A percentile compares a stretch with the other conserved stretches of the same genome.
Evolutionary conservation across 2,329 filamentous ascomycete species (phyloP).

Genomic region (Botrytis sinoallii): DNA sequence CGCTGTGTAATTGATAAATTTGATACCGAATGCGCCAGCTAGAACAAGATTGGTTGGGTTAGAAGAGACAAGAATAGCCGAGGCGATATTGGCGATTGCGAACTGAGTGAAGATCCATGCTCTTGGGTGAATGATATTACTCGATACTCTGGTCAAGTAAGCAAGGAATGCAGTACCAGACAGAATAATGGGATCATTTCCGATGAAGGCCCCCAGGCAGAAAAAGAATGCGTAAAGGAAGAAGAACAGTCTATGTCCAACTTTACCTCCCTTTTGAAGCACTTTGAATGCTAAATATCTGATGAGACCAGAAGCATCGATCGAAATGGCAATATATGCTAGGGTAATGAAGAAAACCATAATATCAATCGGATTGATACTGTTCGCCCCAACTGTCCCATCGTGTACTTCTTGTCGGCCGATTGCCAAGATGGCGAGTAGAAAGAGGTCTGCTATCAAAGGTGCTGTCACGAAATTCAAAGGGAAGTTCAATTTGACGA

Average conservation of each 20-base stretch:
- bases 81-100: slow-evolving; percentile 68
- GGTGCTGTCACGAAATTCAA: slow-evolving; percentile 71
- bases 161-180: slow-evolving; percentile 72
- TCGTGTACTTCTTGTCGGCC: slow-evolving; percentile 64
- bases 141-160: slow-evolving; percentile 73
- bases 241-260: slow-evolving; percentile 67
- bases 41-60: slow-evolving; percentile 76
- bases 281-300: slow-evolving; percentile 69
- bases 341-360: slow-evolving; percentile 72
- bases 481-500: slow-evolving; percentile 55
- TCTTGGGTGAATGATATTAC: slow-evolving; percentile 66
- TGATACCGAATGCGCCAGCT: slow-evolving; percentile 68
- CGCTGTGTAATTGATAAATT: slow-evolving; percentile 70
- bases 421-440: slow-evolving; percentile 67
- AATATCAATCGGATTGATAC: slow-evolving; percentile 68
- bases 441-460: slow-evolving; percentile 66
- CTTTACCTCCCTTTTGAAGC: slow-evolving; percentile 61
- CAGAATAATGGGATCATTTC: slow-evolving; percentile 72
- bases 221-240: slow-evolving; percentile 75
- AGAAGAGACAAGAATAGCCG: slow-evolving; percentile 72
- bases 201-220: slow-evolving; percentile 62
- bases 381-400: slow-evolving; percentile 62
- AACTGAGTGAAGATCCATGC: slow-evolving; percentile 75
- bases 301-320: slow-evolving; percentile 72
- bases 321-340: slow-evolving; percentile 74